Base-by-base conservation (phyloP, 2,329 filamentous ascomycete species). In the Aureobasidium sp. region DNA sequence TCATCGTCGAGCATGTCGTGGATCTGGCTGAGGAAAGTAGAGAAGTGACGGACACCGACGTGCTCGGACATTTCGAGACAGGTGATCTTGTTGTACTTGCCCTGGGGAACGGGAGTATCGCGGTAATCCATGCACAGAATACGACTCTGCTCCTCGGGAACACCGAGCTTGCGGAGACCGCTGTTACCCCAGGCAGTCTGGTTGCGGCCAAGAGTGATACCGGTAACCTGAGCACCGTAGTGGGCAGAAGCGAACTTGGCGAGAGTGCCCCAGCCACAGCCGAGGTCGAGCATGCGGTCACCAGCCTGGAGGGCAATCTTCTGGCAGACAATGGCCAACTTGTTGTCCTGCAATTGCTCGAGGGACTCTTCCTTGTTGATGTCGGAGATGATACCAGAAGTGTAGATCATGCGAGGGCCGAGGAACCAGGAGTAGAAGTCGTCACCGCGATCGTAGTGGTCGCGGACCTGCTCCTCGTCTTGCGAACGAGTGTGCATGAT, bases 361-460 rank as follows among this genome's bases (percentile, higher is more conserved):
- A 99, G 87, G 37, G 86, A 85, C 79, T 97, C 94, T 78, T 97
- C 94, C 67, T 82, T 83, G 76, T 87, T 86, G 75, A 90, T 84
- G 75, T 97, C 91, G 64, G 89, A 88, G 73, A 99, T 95, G 70
- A 99, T 81, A 70, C 94, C 94, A 55, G 90, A 95, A 57, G 94
- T 99, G 81, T 97, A 97, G 77, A 97, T 91, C 94, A 97, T 99
- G 72, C 93, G 92, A 63, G 93, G 93, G 65, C 94, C 94, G 66
- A 97, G 85, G 83, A 97, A 97, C 91, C 92, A 99, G 74, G 86
- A 88, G 81, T 99, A 99, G 79, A 97, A 96, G 78, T 97, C 94
- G 75, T 99, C 91, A 72, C 94, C 94, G 67, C 91, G 88, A 82
- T 97, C 94, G 77, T 99, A 99, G 81, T 97, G 91, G 76, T 92